Evolutionary conservation across 2,329 filamentous ascomycete genomes (phyloP).

Genomic region (Venturia oleaginea): DNA sequence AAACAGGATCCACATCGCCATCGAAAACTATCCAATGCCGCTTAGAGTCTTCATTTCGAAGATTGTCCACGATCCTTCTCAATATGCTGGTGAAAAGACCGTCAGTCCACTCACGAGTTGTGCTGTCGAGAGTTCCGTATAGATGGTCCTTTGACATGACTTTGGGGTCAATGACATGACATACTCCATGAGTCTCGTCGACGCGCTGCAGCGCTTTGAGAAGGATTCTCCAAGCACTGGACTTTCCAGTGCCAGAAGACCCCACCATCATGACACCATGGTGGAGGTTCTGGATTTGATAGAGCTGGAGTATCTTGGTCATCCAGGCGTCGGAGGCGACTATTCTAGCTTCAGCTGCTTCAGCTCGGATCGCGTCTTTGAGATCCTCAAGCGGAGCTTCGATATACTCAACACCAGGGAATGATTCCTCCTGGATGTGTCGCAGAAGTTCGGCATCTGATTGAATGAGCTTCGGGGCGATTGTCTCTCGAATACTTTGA

Average conservation of each 20-base stretch:
- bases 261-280: constrained; percentile 99
- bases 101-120: constrained; percentile 97
- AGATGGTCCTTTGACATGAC: constrained; percentile 99
- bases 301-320: constrained; percentile 92
- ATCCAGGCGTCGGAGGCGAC: constrained; percentile 94
- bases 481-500: constrained; percentile 95
- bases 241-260: constrained; percentile 95
- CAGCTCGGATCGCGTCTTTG: constrained; percentile 68
- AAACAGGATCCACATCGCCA: constrained; percentile 96
- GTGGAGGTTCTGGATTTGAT: constrained; percentile 95
- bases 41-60: constrained; percentile 93
- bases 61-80: constrained; percentile 96
- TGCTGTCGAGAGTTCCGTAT: constrained; percentile 92
- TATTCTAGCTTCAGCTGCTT: constrained; percentile 76
- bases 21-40: constrained; percentile 99
- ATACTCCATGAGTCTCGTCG: constrained; percentile 87
- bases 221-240: constrained; percentile 85
- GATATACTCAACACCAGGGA: constrained; percentile 88
- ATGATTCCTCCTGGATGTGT: constrained; percentile 72
- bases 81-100: constrained; percentile 96
- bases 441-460: constrained; percentile 85
- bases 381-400: constrained; percentile 77
- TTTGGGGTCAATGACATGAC: constrained; percentile 96
- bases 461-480: constrained; percentile 92
- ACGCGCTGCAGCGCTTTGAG: constrained; percentile 85